phyloP scores from a whole-genome alignment of 2,329 filamentous ascomycete species.

The Epichloe elymi region DNA sequence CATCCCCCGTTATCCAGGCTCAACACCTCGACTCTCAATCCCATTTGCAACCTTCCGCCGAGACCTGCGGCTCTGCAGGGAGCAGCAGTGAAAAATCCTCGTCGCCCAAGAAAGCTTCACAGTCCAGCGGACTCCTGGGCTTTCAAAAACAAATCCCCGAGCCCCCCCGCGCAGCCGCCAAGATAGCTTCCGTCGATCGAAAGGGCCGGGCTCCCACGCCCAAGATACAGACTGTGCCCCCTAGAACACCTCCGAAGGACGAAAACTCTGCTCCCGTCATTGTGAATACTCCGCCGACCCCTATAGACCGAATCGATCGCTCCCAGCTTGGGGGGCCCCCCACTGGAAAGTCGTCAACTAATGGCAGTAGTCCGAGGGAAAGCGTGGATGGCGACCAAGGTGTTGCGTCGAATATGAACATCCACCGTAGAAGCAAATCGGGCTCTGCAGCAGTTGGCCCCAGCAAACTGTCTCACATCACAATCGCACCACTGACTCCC shows the following conservation, averaged over 20 bases:
- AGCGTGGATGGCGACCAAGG: conserved; percentile 41
- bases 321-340: conserved; percentile 10
- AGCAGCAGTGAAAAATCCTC: conserved; percentile 50
- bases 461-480: conserved; percentile 76
- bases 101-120: background rate
- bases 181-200: conserved; percentile 15
- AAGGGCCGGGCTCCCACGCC: conserved; percentile 15
- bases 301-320: conserved; percentile 29
- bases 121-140: background rate
- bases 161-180: conserved; percentile 17
- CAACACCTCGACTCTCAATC: conserved; percentile 26
- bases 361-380: conserved; percentile 13
- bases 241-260: conserved; percentile 34
- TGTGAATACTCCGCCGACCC: conserved; percentile 54
- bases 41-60: conserved; percentile 20
- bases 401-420: conserved; percentile 59
- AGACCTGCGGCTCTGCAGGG: conserved; percentile 32
- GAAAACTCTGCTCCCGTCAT: conserved; percentile 39
- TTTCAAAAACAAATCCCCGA: conserved; percentile 12
- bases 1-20: conserved; percentile 53
- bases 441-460: conserved; percentile 46
- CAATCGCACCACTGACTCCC: conserved; percentile 60
- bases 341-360: conserved; percentile 17
- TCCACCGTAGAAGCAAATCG: conserved; percentile 46
- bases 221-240: conserved; percentile 23